Evolutionary conservation across 345 rosid species (phyloP).

Genomic region (Geranium brycei): DNA sequence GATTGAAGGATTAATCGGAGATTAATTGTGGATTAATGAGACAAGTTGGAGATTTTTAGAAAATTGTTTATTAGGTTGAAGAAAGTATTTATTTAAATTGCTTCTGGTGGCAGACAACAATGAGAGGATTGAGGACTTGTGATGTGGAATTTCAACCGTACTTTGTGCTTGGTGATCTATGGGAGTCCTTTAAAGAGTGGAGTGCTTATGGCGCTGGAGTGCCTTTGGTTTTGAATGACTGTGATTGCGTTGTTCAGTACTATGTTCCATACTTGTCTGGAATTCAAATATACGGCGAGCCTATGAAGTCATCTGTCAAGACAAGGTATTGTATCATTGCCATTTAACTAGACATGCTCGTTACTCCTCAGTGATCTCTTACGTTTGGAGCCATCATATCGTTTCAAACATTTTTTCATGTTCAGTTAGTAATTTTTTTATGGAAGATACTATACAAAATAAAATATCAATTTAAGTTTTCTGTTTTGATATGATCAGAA

Average conservation of each 20-base stretch:
- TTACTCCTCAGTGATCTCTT: too few species aligned
- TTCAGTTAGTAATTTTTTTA: too few species aligned
- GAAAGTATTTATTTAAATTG: constrained; percentile 5
- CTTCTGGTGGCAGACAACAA: constrained; percentile 22
- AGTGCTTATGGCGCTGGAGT: constrained; percentile 78
- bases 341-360: background rate
- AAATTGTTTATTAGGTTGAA: too few species aligned
- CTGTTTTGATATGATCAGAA: too few species aligned
- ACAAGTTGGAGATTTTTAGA: too few species aligned
- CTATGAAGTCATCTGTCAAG: constrained; percentile 16
- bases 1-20: too few species aligned
- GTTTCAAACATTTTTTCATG: background rate
- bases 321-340: constrained; percentile 21
- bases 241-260: constrained; percentile 65
- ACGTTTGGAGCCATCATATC: too few species aligned
- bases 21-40: too few species aligned
- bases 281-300: constrained; percentile 59
- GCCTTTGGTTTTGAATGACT: constrained; percentile 53
- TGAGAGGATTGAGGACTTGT: constrained; percentile 36
- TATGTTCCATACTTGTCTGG: constrained; percentile 84
- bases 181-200: constrained; percentile 82
- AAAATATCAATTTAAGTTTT: too few species aligned
- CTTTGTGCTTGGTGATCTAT: constrained; percentile 58
- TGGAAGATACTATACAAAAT: too few species aligned
- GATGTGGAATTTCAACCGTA: constrained; percentile 34